phyloP scores from a whole-genome alignment of 306 rosid species.

The Lathyrus oleraceus region DNA sequence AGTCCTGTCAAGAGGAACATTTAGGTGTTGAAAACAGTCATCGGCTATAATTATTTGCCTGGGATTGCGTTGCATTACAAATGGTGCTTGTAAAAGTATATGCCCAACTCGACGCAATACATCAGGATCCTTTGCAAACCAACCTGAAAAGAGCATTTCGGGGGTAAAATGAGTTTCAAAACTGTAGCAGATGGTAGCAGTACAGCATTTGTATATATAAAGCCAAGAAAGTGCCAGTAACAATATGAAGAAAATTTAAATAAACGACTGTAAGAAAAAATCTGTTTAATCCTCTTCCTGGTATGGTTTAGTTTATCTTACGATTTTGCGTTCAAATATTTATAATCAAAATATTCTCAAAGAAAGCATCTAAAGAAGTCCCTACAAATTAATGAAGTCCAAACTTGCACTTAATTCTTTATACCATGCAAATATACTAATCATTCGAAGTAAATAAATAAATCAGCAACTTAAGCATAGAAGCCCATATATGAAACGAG shows the following conservation, averaged over 20 bases:
- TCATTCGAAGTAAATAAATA: conserved; percentile 1
- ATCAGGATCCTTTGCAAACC: conserved; percentile 87
- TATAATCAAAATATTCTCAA: background rate
- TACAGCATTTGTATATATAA: conserved; percentile 2
- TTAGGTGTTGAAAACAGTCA: conserved; percentile 82
- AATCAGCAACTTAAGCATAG: conserved; percentile 10
- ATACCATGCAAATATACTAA: conserved; percentile 20
- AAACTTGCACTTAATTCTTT: conserved; percentile 8
- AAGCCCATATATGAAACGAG: conserved; percentile 15
- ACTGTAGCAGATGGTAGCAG: background rate
- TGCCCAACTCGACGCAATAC: conserved; percentile 78
- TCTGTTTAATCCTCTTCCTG: background rate
- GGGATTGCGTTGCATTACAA: conserved; percentile 64
- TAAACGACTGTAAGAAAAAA: background rate
- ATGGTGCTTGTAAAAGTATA: conserved; percentile 79
- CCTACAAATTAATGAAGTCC: background rate
- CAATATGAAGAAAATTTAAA: background rate
- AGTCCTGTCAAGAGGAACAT: conserved; percentile 71
- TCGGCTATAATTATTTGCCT: conserved; percentile 79
- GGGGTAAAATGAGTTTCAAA: conserved; percentile 21
- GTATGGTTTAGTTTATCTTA: background rate
- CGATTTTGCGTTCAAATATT: background rate
- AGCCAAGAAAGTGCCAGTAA: background rate
- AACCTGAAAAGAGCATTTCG: conserved; percentile 60
- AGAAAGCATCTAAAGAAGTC: background rate